These are phyloP conservation scores for Fusarium sp. DNA, from an alignment of 2,329 filamentous ascomycete species.

Conservation along the genomic window DNA sequence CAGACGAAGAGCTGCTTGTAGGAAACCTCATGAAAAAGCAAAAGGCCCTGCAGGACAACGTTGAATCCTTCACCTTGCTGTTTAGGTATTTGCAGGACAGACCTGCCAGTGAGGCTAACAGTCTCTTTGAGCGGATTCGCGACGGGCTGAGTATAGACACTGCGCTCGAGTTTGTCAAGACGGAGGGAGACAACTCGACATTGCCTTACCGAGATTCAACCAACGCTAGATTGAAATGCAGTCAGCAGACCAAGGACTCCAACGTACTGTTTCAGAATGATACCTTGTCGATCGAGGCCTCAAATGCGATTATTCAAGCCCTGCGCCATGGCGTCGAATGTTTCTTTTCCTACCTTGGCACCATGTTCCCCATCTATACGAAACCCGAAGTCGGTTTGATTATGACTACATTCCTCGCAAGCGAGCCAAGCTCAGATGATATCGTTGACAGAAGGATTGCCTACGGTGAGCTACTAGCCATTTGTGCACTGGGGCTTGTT, in stretches of 20 bases:
- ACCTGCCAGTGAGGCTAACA: not conserved
- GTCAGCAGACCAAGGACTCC: not conserved
- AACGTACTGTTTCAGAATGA: not conserved
- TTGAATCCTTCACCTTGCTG: not conserved
- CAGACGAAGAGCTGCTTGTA: accelerated
- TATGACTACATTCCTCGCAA: not conserved
- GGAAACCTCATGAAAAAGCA: accelerated
- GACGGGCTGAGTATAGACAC: not conserved
- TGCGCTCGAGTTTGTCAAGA: not conserved
- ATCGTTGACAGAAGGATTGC: accelerated
- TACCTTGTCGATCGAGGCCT: accelerated
- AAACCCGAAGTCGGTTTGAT: not conserved
- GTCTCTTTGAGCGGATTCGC: not conserved
- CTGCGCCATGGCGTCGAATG: not conserved
- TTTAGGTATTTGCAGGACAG: not conserved
- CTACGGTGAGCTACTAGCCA: not conserved
- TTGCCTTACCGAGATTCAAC: accelerated
- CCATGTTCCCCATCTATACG: not conserved
- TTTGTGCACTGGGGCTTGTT: not conserved
- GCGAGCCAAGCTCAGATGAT: not conserved
- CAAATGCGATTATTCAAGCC: not conserved
- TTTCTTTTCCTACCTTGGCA: not conserved
- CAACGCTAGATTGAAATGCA: accelerated
- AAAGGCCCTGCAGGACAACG: not conserved
- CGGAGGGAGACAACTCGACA: accelerated